phyloP scores from a whole-genome alignment of 1,284 basidiomycete species.

The Ustilago hordei region DNA sequence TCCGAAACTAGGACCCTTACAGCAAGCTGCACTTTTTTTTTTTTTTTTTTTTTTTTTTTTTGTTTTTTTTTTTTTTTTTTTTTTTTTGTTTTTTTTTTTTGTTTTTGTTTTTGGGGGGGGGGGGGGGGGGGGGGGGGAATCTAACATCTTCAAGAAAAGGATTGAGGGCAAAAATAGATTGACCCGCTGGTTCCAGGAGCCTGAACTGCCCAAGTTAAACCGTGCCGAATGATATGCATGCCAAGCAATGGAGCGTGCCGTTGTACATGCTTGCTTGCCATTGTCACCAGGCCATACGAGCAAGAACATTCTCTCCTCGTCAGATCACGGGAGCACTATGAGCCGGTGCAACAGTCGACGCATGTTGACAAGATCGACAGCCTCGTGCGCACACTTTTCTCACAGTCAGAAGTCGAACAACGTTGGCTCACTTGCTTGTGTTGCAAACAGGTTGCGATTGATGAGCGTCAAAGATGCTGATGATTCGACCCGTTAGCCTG shows the following conservation, averaged over 20 bases:
- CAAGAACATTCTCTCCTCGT: not conserved
- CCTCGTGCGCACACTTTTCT: not conserved
- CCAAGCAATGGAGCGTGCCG: conserved; percentile 34
- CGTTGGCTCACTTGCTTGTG: no score
- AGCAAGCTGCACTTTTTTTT: not conserved
- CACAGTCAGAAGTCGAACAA: not conserved
- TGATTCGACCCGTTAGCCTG: conserved; percentile 12
- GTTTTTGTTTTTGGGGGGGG: no score
- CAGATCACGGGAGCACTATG: not conserved
- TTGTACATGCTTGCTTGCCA: not conserved
- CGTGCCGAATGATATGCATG: conserved; percentile 30
- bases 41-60: no score
- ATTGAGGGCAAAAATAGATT: no score
- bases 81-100: no score
- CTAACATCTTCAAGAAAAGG: no score
- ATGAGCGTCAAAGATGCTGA: conserved; percentile 12
- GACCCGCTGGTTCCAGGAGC: no score
- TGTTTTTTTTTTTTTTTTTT: no score
- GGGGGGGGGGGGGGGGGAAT: no score
- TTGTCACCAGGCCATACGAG: not conserved
- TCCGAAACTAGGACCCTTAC: no score
- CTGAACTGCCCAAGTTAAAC: not conserved
- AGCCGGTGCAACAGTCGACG: not conserved
- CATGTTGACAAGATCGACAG: not conserved
- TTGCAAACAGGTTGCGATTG: not conserved